Conservation (phyloP, 208 protist genomes). For the Crithidia brevicula region DNA sequence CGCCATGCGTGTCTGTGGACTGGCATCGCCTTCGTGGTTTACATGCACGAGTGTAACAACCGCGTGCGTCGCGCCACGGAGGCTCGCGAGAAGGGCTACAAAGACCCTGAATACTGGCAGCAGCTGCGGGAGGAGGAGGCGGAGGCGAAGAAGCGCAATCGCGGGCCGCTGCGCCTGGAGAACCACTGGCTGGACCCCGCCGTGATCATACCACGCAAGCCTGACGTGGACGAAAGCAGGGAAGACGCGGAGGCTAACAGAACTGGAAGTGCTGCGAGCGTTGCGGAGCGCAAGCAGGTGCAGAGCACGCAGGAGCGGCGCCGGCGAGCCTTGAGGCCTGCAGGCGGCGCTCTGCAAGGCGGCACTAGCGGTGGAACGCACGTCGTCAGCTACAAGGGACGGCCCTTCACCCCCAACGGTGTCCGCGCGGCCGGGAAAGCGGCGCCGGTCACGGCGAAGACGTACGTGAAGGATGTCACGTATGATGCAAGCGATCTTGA, state of each 20-base stretch:
- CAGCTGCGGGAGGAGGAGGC: slow-evolving; percentile 34
- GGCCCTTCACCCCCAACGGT: slow-evolving; percentile 54
- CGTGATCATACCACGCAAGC: not conserved
- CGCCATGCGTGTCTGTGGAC: slow-evolving; percentile 48
- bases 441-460: slow-evolving; percentile 17
- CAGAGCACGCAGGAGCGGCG: slow-evolving; percentile 12
- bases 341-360: not conserved
- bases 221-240: not conserved
- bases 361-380: slow-evolving; percentile 15
- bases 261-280: too few species aligned
- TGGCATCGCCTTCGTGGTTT: slow-evolving; percentile 36
- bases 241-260: not conserved
- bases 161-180: slow-evolving; percentile 24
- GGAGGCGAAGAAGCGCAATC: slow-evolving; percentile 13
- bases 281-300: not conserved
- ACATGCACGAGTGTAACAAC: slow-evolving; percentile 42
- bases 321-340: not conserved
- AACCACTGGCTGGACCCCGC: slow-evolving; percentile 31
- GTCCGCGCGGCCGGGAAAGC: slow-evolving; percentile 34
- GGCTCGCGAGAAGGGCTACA: slow-evolving; percentile 33
- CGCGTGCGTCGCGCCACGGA: slow-evolving; percentile 43
- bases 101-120: slow-evolving; percentile 46
- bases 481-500: slow-evolving; percentile 23
- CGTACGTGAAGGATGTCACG: slow-evolving; percentile 28
- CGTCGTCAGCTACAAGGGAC: slow-evolving; percentile 50